phyloP scores from a whole-genome alignment of 176 grass and related monocot species.

The Hsuehochloa calcarea region DNA sequence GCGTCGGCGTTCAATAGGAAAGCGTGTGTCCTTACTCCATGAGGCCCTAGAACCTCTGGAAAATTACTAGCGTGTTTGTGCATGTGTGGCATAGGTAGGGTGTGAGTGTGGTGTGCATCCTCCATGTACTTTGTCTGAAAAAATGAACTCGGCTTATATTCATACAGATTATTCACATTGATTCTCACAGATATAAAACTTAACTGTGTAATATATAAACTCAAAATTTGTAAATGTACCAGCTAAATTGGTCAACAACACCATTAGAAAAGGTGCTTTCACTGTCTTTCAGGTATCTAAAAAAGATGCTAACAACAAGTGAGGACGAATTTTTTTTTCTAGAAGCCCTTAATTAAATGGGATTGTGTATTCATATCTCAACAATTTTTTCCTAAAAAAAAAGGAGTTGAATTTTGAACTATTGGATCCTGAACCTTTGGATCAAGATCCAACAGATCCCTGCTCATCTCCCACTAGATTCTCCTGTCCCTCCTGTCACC shows the following conservation, averaged over 20 bases:
- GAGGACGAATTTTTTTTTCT: neutral
- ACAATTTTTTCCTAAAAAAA: neutral
- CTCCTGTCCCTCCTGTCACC: no score
- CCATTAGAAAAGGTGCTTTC: neutral
- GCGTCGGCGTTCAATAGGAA: no score
- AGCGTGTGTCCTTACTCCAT: no score
- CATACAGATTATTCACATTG: neutral
- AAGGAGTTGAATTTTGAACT: neutral
- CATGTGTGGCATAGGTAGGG: no score
- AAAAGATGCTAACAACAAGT: neutral
- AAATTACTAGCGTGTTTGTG: no score
- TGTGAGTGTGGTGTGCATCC: no score
- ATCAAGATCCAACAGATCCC: neutral
- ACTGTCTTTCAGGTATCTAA: neutral
- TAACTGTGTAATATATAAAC: neutral
- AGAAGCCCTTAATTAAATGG: neutral
- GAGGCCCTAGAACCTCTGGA: no score
- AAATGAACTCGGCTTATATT: neutral
- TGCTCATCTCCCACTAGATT: neutral
- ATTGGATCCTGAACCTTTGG: no score
- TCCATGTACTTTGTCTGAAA: no score
- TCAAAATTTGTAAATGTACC: neutral
- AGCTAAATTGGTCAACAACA: neutral
- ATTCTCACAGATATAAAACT: neutral
- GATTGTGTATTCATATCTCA: neutral